phyloP scores from a whole-genome alignment of 2,329 filamentous ascomycete genomes.

The Fusarium vanettenii region DNA sequence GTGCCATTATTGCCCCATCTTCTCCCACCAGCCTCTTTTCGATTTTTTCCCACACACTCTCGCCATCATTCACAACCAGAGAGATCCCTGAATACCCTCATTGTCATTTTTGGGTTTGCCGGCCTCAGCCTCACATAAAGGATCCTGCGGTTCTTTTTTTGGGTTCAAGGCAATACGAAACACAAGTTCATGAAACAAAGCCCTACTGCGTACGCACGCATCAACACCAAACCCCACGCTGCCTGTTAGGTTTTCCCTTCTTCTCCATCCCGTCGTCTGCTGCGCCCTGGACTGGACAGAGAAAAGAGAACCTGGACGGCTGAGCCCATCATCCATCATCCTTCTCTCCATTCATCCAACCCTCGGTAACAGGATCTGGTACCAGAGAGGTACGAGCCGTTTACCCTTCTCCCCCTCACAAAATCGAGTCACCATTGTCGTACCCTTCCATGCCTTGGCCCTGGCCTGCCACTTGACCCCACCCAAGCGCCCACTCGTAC shows the following conservation, averaged over 20 bases:
- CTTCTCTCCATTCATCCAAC: slow-evolving; percentile 5
- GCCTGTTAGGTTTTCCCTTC: slow-evolving; percentile 1
- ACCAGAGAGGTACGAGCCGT: slow-evolving; percentile 30
- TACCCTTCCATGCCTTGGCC: slow-evolving; percentile 16
- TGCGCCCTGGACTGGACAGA: slow-evolving; percentile 15
- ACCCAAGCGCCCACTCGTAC: slow-evolving; percentile 23
- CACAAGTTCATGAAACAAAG: slow-evolving; percentile 15
- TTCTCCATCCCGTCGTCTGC: slow-evolving; percentile 19
- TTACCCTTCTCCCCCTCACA: slow-evolving; percentile 22
- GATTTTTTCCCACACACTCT: background rate
- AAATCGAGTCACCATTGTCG: slow-evolving; percentile 30
- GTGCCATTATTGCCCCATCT: slow-evolving; percentile 32
- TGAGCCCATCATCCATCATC: slow-evolving; percentile 14
- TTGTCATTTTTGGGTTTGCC: slow-evolving; percentile 1
- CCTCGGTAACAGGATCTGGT: slow-evolving; percentile 17
- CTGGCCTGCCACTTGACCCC: slow-evolving; percentile 34
- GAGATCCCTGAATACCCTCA: background rate
- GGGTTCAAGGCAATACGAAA: slow-evolving; percentile 9
- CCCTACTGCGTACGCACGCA: slow-evolving; percentile 2
- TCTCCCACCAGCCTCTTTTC: slow-evolving; percentile 17
- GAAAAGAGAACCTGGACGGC: slow-evolving; percentile 4
- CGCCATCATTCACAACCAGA: slow-evolving; percentile 9
- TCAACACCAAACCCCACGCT: slow-evolving; percentile 3
- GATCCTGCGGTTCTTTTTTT: slow-evolving; percentile 23
- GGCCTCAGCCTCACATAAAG: slow-evolving; percentile 8